A percentile compares a stretch with the other conserved stretches of the same genome.
Evolutionary conservation across 176 grass and related monocot species (phyloP).

Genomic region (Eragrostis nindensis): DNA sequence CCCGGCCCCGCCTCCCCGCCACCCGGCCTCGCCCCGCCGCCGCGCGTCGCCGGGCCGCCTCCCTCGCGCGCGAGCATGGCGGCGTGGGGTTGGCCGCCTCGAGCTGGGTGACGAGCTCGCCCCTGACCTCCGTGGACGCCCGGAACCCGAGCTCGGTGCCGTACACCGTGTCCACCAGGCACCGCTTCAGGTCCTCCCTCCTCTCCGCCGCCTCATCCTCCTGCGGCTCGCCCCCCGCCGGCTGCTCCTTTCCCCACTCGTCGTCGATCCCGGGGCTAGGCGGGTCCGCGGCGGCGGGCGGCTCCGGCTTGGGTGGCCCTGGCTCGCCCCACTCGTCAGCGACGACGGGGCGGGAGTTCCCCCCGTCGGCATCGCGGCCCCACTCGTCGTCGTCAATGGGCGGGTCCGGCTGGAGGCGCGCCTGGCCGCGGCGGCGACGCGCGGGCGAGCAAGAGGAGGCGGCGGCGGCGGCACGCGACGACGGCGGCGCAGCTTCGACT

Average conservation of each 20-base stretch:
- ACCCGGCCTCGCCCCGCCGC: too few relatives aligned
- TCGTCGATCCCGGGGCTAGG: conserved; percentile 55
- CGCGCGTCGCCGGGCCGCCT: too few relatives aligned
- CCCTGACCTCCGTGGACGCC: conserved; percentile 75
- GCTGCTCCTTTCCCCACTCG: conserved; percentile 56
- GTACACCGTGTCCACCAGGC: conserved; percentile 77
- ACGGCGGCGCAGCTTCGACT: too few relatives aligned
- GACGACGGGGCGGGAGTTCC: conserved; percentile 38
- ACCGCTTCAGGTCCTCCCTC: conserved; percentile 72
- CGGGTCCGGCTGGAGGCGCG: conserved; percentile 38
- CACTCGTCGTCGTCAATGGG: conserved; percentile 73
- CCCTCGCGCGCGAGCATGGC: too few relatives aligned
- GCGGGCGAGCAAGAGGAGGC: too few relatives aligned
- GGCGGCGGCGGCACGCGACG: too few relatives aligned
- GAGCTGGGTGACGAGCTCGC: conserved; percentile 88
- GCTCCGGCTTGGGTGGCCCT: conserved; percentile 46
- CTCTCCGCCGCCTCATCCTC: conserved; percentile 44
- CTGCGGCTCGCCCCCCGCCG: neutral
- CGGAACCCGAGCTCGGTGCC: conserved; percentile 77
- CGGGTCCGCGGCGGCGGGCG: conserved; percentile 57
- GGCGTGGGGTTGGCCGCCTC: conserved; percentile 73
- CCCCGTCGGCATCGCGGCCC: conserved; percentile 42
- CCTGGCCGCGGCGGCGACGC: conserved; percentile 40
- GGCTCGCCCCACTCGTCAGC: conserved; percentile 85
- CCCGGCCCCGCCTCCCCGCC: too few relatives aligned